Base-by-base conservation (phyloP, 140 eudicot species). In the Ambrosia hybrid region DNA sequence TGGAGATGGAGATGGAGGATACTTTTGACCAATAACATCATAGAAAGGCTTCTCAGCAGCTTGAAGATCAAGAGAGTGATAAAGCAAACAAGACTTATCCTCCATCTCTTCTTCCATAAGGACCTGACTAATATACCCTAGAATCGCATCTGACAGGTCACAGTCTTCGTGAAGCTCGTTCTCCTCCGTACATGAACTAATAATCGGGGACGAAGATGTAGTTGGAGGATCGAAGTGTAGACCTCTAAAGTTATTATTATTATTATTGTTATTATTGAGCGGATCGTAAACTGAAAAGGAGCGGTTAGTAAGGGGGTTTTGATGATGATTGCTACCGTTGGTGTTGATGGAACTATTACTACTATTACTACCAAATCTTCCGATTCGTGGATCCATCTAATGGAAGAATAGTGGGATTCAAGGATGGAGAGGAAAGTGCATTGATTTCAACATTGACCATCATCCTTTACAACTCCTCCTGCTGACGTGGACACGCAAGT, bases 21-120 rank as follows among this genome's bases (percentile, higher is more conserved):
- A 89, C 75, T 80, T 89, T 51, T 89, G 76, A 1, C 98, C 95
- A 17, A 92, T 83, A 2, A 82, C 91, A 10, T 92, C 98, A 62
- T 92, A 92, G 45, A 92, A 89, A 4, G 98, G 82, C 67, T 82
- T 89, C 70, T 92, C 98, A 4, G 91, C 91, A 46, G 96, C 96
- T 80, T 92, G 96, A 79, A 92, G 89, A 74, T 89, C 95, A 63
- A 85, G 58, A 33, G 98, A 89, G 30, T 89, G 95, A 51, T 92
- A 91, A 71, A 89, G 85, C 90, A 85, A 77, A 65, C 82, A 84
- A 8, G 91, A 59, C 74, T 67, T 84, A 1, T 92, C 98, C 12
- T 81, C 96, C 90, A 87, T 83, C 15, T 92, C 98, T 83, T 92
- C 98, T 73, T 89, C 92, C 98, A 92, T 92, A 12, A 92, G 88